These are phyloP conservation scores for Cutaneotrichosporon sp. DNA, from an alignment of 1,284 basidiomycete genomes.

Conservation along the genomic window DNA sequence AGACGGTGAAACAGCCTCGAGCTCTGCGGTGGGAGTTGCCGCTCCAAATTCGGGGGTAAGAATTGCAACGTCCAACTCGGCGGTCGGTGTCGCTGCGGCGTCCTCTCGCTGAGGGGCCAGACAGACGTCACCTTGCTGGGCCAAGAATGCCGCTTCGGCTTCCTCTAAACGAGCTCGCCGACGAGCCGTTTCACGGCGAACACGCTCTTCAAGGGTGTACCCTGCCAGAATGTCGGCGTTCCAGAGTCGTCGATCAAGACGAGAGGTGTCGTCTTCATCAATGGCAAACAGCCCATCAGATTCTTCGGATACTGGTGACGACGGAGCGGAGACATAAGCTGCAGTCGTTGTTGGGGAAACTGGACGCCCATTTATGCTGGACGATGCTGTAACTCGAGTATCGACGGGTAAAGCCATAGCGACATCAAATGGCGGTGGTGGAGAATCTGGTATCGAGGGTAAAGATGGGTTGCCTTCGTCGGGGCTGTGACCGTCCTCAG, in stretches of 20 bases:
- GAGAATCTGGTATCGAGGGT: constrained; percentile 21
- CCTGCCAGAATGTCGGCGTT: constrained; percentile 42
- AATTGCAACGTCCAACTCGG: no score
- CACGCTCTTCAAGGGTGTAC: constrained; percentile 38
- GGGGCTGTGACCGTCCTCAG: not conserved
- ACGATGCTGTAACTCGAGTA: not conserved
- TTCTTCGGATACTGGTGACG: no score
- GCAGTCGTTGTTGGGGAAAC: no score
- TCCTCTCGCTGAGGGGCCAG: not conserved
- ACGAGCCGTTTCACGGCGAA: constrained; percentile 25
- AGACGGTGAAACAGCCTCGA: no score
- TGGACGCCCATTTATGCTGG: not conserved
- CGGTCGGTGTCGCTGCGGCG: not conserved
- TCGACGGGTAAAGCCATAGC: not conserved
- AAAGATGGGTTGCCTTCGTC: not conserved
- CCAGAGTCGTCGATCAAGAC: constrained; percentile 38
- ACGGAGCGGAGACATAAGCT: no score
- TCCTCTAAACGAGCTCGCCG: not conserved
- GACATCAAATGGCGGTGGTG: constrained; percentile 34
- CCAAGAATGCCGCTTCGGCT: not conserved
- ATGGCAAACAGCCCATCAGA: not conserved
- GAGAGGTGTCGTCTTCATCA: constrained; percentile 18
- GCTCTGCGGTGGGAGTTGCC: no score
- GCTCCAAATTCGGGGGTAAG: no score
- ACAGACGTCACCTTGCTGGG: not conserved